Conservation (phyloP, 306 rosid species). For the Crotalaria pallida region DNA sequence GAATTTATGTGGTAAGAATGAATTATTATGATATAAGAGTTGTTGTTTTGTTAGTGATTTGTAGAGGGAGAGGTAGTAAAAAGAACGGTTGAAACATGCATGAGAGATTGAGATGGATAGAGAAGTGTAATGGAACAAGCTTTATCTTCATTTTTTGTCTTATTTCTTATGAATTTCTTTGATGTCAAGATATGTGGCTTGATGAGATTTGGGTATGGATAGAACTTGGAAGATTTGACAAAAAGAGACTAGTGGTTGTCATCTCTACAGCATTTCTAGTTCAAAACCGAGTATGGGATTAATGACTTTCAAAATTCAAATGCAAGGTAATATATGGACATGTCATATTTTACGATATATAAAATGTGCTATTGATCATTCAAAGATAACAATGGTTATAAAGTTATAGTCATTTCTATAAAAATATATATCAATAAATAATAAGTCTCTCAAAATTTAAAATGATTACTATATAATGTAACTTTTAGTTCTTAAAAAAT, state of each 20-base stretch:
- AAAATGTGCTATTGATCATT: too few species aligned
- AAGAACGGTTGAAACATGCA: background rate
- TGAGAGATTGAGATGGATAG: background rate
- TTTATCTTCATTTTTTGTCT: background rate
- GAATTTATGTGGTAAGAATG: background rate
- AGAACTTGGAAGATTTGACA: slow-evolving; percentile 15
- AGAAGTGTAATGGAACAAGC: background rate
- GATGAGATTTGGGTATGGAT: slow-evolving; percentile 23
- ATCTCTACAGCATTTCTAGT: background rate
- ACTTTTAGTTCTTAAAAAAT: too few species aligned
- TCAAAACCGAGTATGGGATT: too few species aligned
- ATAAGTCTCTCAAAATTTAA: too few species aligned
- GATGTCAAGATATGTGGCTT: slow-evolving; percentile 25
- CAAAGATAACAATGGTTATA: too few species aligned
- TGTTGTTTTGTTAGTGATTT: background rate
- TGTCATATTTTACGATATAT: too few species aligned
- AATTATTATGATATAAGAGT: background rate
- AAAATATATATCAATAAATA: too few species aligned
- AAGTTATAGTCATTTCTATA: too few species aligned
- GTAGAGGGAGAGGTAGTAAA: background rate
- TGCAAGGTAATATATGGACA: too few species aligned
- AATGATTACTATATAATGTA: too few species aligned
- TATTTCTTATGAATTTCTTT: background rate
- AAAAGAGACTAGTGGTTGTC: background rate
- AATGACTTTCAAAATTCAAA: too few species aligned